phyloP scores from a whole-genome alignment of 176 grass and related monocot species.

The Leersia perrieri region DNA sequence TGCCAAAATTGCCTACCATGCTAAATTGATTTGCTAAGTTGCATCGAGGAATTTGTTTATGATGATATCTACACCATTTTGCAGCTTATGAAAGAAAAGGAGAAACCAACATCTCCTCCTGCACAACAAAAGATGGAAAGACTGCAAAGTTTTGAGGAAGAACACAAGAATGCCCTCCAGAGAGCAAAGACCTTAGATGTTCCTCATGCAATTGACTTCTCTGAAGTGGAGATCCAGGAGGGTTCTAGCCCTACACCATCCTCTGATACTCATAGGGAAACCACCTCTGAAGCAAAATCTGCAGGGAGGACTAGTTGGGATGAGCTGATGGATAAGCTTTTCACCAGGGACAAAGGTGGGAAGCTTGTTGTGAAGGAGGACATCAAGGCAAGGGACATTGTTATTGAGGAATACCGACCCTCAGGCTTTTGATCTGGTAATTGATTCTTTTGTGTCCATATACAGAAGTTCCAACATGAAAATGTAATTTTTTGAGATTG shows the following conservation, averaged over 20 bases:
- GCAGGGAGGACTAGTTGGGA: slow-evolving; percentile 76
- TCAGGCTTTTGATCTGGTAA: neutral
- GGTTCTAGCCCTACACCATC: neutral
- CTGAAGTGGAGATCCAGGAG: slow-evolving; percentile 43
- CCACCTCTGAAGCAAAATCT: slow-evolving; percentile 23
- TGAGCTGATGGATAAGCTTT: slow-evolving; percentile 69
- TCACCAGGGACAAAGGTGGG: slow-evolving; percentile 63
- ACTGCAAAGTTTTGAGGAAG: slow-evolving; percentile 64
- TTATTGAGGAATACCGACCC: slow-evolving; percentile 12
- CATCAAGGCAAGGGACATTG: slow-evolving; percentile 57
- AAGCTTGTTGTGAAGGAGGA: slow-evolving; percentile 77
- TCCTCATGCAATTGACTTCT: slow-evolving; percentile 50
- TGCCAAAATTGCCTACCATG: neutral
- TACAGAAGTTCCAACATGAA: slow-evolving; percentile 1
- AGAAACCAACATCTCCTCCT: slow-evolving; percentile 42
- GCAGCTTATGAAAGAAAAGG: slow-evolving; percentile 60
- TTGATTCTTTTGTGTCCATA: slow-evolving; percentile 32
- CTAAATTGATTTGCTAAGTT: slow-evolving; percentile 1
- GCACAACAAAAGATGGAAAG: slow-evolving; percentile 67
- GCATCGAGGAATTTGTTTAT: neutral
- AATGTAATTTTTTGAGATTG: neutral
- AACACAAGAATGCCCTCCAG: slow-evolving; percentile 77
- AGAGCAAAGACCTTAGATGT: slow-evolving; percentile 65
- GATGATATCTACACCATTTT: slow-evolving; percentile 7
- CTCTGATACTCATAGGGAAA: slow-evolving; percentile 13